Base-by-base conservation (phyloP, 805 yeast genomes). In the Maudiozyma bulderi region DNA sequence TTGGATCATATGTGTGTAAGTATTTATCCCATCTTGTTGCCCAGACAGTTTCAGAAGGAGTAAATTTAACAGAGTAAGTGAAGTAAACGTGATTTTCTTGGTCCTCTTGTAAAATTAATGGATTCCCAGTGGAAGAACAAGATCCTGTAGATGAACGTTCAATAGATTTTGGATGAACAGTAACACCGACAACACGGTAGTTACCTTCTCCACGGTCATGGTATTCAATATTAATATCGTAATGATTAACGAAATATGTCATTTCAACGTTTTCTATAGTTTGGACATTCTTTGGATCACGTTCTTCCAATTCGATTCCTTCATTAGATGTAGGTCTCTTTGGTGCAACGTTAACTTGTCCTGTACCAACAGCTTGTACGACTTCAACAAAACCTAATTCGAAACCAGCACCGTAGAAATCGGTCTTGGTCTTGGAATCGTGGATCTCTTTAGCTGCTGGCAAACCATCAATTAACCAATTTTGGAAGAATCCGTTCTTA, bases 11-110 rank as follows among this genome's bases (percentile, higher is more conserved):
- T 28, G 86, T 93, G 58, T 87, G 95, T 60, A 93, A 73, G 65
- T 93, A 93, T 67, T 88, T 87, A 67, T 93, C 99, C 99, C 99
- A 93, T 71, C 99, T 82, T 2, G 98, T 91, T 34, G 97, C 98
- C 98, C 98, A 93, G 4, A 81, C 79, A 2, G 93, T 86, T 6
- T 72, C 73, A 8, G 91, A 83, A 48, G 76, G 77, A 20, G 69
- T 65, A 74, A 91, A 93, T 35, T 64, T 70, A 15, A 91, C 93
- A 2, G 93, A 82, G 68, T 93, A 93, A n/a, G 95, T 78, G 70
- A 80, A 93, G 15, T 73, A 62, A n/a, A 91, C 95, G 1, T 65
- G 62, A 6, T 82, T 75, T 35, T 75, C 80, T 11, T 62, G 63
- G 20, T 74, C 75, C 45, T 75, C 75, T 45, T 68, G 70, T 56